Evolutionary conservation across 2,329 filamentous ascomycete genomes (phyloP), one percentile per base, ranked within the genome.

Genomic region (Thielaviopsis euricoi): DNA sequence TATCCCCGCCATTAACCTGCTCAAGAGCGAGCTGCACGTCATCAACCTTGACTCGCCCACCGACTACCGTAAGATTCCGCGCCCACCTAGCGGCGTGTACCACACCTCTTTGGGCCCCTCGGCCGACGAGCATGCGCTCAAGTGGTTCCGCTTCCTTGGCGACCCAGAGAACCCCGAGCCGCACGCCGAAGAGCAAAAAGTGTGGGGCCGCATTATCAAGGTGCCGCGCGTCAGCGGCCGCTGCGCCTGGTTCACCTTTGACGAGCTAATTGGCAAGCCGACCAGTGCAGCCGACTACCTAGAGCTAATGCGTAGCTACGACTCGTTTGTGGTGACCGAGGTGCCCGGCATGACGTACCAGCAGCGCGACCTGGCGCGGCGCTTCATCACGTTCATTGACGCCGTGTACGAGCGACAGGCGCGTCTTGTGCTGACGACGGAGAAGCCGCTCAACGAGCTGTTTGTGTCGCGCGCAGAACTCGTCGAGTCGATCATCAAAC

Each of bases 381-480:
- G 93, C 5, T 96, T 98, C 70, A 98, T 98, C 68, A 98, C 91
- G 0, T 96, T 98, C 65, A 88, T 98, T 63, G 93, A 98, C 68
- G 91, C 93, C 6, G 85, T 96, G 4, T 98, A 98, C 67, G 93
- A 98, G 70, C 77, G 78, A 26, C 80, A 91, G 70, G 90, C 89
- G n/a, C 97, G 96, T 72, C 79, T 98, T 7, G 91, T 97, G 17
- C 79, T 98, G 58, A 98, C 93, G 0, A 90, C 87, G 2, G 89
- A 84, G 48, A 87, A 90, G 53, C 89, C 91, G 0, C 75, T 98
- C 1, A 81, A 82, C 7, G 84, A 95, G 67, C 81, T 97, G 37
- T 98, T 97, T 71, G 77, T 95, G 52, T 88, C 86, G 22, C 76
- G 80, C 17, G 74, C 80, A 17, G 86, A 90, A 68, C 73, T 89